Evolutionary conservation across 345 rosid genomes (phyloP), one percentile per base, ranked within the genome.

Genomic region (Alliaria petiolata): DNA sequence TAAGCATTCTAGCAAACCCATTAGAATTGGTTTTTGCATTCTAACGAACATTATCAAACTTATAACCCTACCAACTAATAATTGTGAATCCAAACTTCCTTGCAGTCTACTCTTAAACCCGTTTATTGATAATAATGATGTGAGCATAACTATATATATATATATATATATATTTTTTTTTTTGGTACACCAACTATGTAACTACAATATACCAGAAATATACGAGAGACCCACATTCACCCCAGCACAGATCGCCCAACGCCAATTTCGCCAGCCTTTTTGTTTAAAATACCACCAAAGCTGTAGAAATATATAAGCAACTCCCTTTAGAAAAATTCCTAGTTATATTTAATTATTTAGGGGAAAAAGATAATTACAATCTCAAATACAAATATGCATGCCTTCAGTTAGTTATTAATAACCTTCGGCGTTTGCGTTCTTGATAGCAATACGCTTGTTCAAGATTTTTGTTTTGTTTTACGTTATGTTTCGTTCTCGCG

Each of bases 221-320:
- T 46, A 25, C 44, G 52, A 71, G 39, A 47, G 52, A 44, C 60
- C 75, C 26, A 63, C 60, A 30, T 19, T 52, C 69, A 71, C 62
- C 68, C n/a, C n/a, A n/a, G 52, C 62, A 52, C 45, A 51, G 39
- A 31, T 62, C 19, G 50, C 39, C 54, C 13, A 62, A 62, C 76
- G 76, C 62, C 61, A 71, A 62, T 62, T 65, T 71, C 69, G 76
- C 76, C 62, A n/a, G 15, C 17, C 55, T 46, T 69, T 11, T 12
- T 8, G 8, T 7, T 69, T 45, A 69, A 26, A 30, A 40, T 51
- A 3, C 35, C 52, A 30, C n/a, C 31, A 52, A 50, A 43, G 62
- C 50, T 52, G 17, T 10, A 25, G 3, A 25, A 20, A 14, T 9
- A 51, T n/a, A 36, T 15, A 56, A 47, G 2, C 16, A 14, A 49